Evolutionary conservation across 768 basidiomycete species (phyloP), one percentile per base, ranked within the genome.

Genomic region (Naganishia onofrii): DNA sequence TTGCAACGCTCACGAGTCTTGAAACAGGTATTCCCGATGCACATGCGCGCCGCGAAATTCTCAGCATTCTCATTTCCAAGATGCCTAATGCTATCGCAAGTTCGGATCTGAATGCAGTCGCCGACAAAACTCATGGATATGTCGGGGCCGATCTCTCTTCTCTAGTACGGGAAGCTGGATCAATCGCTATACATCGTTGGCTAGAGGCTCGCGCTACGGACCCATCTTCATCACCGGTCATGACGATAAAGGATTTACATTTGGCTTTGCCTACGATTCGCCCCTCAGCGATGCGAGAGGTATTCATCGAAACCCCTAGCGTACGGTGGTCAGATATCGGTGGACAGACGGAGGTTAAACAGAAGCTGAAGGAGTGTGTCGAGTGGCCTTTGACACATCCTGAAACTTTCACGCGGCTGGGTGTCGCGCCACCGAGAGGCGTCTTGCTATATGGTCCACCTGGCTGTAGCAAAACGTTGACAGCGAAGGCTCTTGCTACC

Each of bases 101-200:
- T 2, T 82, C 83, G 0, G 87, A 90, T 12, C 85, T 99, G 1
- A 82, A 84, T 29, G 73, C 84, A 1, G 81, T 97, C 21, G 89
- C 94, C 0, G 84, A 86, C 13, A 72, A 77, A 10, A 93, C 93
- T 13, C 93, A 99, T 73, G 96, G 96, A 0, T 98, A 94, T 78
- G 96, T 99, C 55, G 96, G 95, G 8, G 96, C 96, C 6, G 96
- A 99, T 80, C 85, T 99, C 53, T 88, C 89, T 36, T 92, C 93
- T 0, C 88, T 97, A 66, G 87, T 97, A 28, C 89, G 95, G 36
- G 91, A 95, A 81, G 93, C 93, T 10, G 94, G 94, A 2, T 93
- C 93, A 2, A 81, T 87, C 26, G 90, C 93, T 2, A 95, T 99
- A 78, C 94, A 94, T 75, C 88, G 89, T 21, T 90, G 87, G 87